These are phyloP conservation scores for Botryosphaeria dothidea DNA, from an alignment of 2,329 filamentous ascomycete species.

Conservation along the genomic window DNA sequence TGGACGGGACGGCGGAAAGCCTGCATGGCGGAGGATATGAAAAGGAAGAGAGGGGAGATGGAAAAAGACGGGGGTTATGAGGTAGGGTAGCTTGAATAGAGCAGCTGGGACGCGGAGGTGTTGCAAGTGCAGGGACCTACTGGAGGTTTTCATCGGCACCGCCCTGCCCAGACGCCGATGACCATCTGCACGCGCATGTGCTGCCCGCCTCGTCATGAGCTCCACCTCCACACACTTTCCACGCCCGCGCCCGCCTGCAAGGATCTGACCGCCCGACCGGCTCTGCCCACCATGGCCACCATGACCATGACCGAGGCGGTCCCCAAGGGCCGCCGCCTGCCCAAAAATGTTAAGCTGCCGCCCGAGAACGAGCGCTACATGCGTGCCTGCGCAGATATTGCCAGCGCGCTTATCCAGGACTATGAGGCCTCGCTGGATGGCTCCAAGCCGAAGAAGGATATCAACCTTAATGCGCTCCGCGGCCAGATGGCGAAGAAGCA, in stretches of 20 bases:
- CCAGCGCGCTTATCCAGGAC: slow-evolving; percentile 89
- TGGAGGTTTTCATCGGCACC: slow-evolving; percentile 17
- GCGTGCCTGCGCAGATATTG: slow-evolving; percentile 93
- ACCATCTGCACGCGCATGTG: neutral
- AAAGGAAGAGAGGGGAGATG: slow-evolving; percentile 16
- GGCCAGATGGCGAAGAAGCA: slow-evolving; percentile 92
- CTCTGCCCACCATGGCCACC: slow-evolving; percentile 58
- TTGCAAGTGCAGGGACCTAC: slow-evolving; percentile 19
- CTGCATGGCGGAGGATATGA: slow-evolving; percentile 66
- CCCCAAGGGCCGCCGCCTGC: slow-evolving; percentile 51
- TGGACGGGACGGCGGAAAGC: slow-evolving; percentile 73
- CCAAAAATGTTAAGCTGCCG: slow-evolving; percentile 74
- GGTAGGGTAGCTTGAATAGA: slow-evolving; percentile 12
- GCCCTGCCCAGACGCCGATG: slow-evolving; percentile 10
- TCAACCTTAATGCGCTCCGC: slow-evolving; percentile 89
- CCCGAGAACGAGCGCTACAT: slow-evolving; percentile 95
- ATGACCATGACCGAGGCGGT: slow-evolving; percentile 57
- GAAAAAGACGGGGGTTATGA: slow-evolving; percentile 8
- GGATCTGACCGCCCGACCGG: neutral
- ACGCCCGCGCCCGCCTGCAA: neutral
- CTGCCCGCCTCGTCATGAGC: slow-evolving; percentile 17
- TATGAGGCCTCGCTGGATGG: slow-evolving; percentile 79
- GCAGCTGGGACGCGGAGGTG: slow-evolving; percentile 18
- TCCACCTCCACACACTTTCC: slow-evolving; percentile 6
- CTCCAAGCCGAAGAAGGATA: slow-evolving; percentile 73